Percentiles rank a stretch among this genome's conserved stretches.
These are phyloP conservation scores for Pyracantha coccinea DNA, from an alignment of 331 rosid genomes.

Conservation along the genomic window DNA sequence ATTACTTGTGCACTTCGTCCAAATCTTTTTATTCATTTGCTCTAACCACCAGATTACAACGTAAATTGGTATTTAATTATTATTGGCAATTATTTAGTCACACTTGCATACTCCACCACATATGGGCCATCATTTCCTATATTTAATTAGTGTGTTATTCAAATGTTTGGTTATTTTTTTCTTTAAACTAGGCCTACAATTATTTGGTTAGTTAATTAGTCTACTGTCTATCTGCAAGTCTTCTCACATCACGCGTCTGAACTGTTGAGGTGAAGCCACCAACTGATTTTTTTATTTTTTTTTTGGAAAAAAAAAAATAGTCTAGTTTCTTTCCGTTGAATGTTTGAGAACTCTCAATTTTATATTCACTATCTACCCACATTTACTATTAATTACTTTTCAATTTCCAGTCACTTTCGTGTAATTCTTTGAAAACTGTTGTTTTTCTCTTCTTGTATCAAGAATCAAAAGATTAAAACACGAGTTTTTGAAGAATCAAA, in stretches of 20 bases:
- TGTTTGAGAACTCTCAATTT: background rate
- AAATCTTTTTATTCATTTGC: no score
- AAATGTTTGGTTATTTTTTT: background rate
- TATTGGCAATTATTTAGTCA: background rate
- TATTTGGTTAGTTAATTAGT: background rate
- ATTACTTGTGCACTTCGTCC: no score
- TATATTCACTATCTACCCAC: background rate
- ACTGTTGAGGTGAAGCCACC: no score
- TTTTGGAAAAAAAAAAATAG: no score
- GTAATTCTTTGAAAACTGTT: background rate
- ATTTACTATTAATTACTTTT: rapidly evolving
- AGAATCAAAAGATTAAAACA: no score
- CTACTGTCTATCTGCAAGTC: background rate
- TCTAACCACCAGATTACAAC: background rate
- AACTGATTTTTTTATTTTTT: no score
- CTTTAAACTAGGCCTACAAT: background rate
- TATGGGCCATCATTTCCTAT: background rate
- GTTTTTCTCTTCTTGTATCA: no score
- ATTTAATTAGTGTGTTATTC: background rate
- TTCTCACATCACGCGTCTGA: no score
- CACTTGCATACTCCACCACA: background rate
- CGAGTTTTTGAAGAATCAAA: background rate
- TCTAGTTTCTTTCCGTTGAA: no score
- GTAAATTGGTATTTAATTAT: background rate
- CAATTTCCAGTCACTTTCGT: no score